A percentile compares a stretch with the other conserved stretches of the same genome.
Evolutionary conservation across 2,329 filamentous ascomycete genomes (phyloP).

Genomic region (Zelopaecilomyces penicillatus): DNA sequence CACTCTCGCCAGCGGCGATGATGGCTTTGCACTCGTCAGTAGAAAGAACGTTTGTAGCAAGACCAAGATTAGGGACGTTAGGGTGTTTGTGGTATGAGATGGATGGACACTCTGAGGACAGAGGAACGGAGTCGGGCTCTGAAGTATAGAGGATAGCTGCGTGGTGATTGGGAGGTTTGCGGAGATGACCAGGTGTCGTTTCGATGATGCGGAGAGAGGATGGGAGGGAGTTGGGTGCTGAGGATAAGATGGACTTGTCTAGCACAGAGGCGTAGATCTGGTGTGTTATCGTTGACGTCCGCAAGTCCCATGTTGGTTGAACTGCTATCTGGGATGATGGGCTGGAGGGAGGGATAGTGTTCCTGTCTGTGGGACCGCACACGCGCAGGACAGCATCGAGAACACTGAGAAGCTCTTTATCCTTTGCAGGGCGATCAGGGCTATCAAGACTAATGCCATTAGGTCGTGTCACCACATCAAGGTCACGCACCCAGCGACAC

Average conservation of each 20-base stretch:
- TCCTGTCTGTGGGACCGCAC: constrained; percentile 51
- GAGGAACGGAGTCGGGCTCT: constrained; percentile 44
- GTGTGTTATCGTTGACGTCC: constrained; percentile 31
- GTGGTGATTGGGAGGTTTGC: constrained; percentile 62
- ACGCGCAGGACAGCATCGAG: constrained; percentile 57
- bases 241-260: constrained; percentile 45
- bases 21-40: constrained; percentile 56
- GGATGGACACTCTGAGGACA: constrained; percentile 34
- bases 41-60: constrained; percentile 53
- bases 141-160: constrained; percentile 58
- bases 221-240: constrained; percentile 27
- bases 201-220: constrained; percentile 50
- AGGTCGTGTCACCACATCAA: constrained; percentile 56
- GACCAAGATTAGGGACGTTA: constrained; percentile 50
- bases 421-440: constrained; percentile 32
- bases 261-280: constrained; percentile 49
- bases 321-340: constrained; percentile 44
- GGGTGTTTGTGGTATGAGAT: constrained; percentile 54
- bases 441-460: constrained; percentile 27
- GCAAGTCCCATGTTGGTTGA: constrained; percentile 53
- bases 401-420: constrained; percentile 49
- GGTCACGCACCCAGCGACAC: constrained; percentile 63
- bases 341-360: constrained; percentile 18
- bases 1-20: constrained; percentile 56
- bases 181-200: constrained; percentile 47